Evolutionary conservation across 176 grass and related monocot species (phyloP).

Genomic region (Dendrocalamus sinicus): DNA sequence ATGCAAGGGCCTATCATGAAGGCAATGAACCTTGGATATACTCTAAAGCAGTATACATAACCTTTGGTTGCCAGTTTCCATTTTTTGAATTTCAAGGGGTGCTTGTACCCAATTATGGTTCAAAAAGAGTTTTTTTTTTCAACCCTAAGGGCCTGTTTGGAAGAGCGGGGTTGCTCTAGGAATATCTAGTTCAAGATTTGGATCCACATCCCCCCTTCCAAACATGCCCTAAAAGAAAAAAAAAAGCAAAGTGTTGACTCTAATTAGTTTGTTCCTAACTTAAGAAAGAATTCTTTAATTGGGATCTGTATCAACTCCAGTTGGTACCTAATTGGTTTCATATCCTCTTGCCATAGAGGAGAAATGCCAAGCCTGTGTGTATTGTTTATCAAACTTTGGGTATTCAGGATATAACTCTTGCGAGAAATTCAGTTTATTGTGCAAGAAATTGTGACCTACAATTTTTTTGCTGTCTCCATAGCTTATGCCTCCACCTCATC

Average conservation of each 20-base stretch:
- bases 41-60: conserved; percentile 18
- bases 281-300: conserved; percentile 11
- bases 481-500: neutral
- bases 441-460: neutral
- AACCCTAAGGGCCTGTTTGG: neutral
- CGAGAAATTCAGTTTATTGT: neutral
- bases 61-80: neutral
- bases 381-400: neutral
- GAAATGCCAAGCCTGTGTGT: neutral
- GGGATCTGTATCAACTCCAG: conserved; percentile 7
- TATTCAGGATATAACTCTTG: neutral
- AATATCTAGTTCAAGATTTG: neutral
- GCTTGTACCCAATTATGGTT: neutral
- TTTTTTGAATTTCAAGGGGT: neutral
- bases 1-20: conserved; percentile 24
- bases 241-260: neutral
- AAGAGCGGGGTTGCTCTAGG: neutral
- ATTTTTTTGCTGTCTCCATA: neutral
- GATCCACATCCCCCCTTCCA: too few relatives aligned
- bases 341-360: neutral
- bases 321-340: neutral
- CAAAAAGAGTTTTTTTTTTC: neutral
- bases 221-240: too few relatives aligned
- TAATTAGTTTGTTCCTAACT: conserved; percentile 18
- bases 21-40: conserved; percentile 30